These are phyloP conservation scores for Prosopis cineraria DNA, from an alignment of 306 rosid species.

Conservation along the genomic window DNA sequence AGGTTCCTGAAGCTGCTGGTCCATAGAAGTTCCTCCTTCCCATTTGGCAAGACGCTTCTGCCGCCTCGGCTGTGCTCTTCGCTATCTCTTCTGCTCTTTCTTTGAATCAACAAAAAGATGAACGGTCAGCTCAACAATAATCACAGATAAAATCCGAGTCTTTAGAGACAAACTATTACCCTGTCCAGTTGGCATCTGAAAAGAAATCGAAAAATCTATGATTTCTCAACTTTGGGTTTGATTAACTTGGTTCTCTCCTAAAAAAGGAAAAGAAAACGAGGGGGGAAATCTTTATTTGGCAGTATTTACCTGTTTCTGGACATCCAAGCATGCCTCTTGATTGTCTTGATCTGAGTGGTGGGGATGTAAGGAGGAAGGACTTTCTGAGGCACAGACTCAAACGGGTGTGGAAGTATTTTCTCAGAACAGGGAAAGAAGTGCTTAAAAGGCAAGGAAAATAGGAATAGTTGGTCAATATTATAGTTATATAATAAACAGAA, in stretches of 20 bases:
- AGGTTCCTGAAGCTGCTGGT: conserved; percentile 55
- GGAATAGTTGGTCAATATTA: conserved; percentile 50
- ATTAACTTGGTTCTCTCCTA: background rate
- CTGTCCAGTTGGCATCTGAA: background rate
- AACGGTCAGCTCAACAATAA: conserved; percentile 5
- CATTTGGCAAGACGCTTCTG: conserved; percentile 53
- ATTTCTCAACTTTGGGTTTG: background rate
- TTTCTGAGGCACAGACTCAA: conserved; percentile 33
- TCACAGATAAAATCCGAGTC: background rate
- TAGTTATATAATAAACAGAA: conserved; percentile 38
- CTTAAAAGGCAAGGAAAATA: conserved; percentile 51
- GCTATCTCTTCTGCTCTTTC: conserved; percentile 65
- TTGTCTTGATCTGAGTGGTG: conserved; percentile 34
- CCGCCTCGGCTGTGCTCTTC: conserved; percentile 38
- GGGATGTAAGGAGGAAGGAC: conserved; percentile 15
- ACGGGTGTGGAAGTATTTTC: conserved; percentile 27
- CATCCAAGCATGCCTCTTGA: conserved; percentile 62
- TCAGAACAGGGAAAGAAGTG: conserved; percentile 36
- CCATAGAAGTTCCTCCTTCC: conserved; percentile 59
- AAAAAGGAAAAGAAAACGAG: background rate
- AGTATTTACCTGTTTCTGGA: conserved; percentile 62
- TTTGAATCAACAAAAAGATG: conserved; percentile 39
- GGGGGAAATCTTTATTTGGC: background rate
- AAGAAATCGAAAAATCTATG: conserved; percentile 6
- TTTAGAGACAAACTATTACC: conserved; percentile 8